Percentiles rank a stretch among this genome's conserved stretches.
phyloP scores from a whole-genome alignment of 1,284 basidiomycete species.

The Phaffia rhodozyma region DNA sequence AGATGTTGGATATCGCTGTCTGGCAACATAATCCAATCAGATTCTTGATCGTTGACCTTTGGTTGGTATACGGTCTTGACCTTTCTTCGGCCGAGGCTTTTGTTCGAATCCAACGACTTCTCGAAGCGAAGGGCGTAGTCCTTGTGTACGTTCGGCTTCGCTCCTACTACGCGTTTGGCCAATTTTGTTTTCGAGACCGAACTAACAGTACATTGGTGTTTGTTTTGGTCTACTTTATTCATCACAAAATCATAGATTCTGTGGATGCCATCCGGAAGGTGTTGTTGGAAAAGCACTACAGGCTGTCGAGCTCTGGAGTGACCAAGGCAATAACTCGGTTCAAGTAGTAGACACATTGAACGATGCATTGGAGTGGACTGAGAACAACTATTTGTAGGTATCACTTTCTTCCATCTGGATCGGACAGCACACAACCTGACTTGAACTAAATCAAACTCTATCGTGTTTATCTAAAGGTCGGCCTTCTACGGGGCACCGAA shows the following conservation, averaged over 20 bases:
- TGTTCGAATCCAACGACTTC: conserved; percentile 73
- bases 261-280: conserved; percentile 43
- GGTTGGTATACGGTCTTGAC: conserved; percentile 68
- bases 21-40: conserved; percentile 74
- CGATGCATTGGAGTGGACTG: conserved; percentile 92
- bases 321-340: conserved; percentile 49
- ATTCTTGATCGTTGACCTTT: conserved; percentile 47
- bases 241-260: not conserved
- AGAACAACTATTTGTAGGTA: conserved; percentile 65
- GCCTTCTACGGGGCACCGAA: conserved; percentile 32
- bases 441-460: conserved; percentile 24
- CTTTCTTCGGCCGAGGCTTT: conserved; percentile 93
- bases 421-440: conserved; percentile 51
- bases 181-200: not conserved
- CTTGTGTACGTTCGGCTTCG: conserved; percentile 44
- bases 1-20: conserved; percentile 56
- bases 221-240: not conserved
- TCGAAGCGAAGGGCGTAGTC: conserved; percentile 62
- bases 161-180: conserved; percentile 53
- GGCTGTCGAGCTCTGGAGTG: conserved; percentile 60
- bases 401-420: not conserved
- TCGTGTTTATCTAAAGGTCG: conserved; percentile 24
- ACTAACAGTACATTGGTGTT: not conserved
- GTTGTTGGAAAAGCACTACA: conserved; percentile 56
- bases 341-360: conserved; percentile 75